Conservation (phyloP, 2,329 filamentous ascomycete genomes). For the Pseudocercospora crystallina region DNA sequence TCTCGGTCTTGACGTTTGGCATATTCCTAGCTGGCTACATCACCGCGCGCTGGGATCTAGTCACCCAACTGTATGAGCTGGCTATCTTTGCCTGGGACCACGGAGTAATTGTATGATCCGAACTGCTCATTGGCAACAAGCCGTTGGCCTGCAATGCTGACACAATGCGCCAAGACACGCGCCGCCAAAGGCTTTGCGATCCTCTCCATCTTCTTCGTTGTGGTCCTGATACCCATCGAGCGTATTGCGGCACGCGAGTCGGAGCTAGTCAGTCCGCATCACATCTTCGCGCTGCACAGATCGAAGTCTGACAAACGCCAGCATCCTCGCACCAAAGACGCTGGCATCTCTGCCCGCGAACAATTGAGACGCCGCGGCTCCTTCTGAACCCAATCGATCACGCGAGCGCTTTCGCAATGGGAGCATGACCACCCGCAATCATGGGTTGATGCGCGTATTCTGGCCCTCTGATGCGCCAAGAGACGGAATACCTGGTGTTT, state of each 20-base stretch:
- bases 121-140: not conserved
- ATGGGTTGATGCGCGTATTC: conserved; percentile 92
- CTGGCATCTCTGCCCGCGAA: conserved; percentile 90
- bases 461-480: conserved; percentile 82
- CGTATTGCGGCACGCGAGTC: conserved; percentile 79
- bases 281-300: conserved; percentile 1
- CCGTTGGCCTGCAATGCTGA: conserved; percentile 2
- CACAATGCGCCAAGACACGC: conserved; percentile 61
- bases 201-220: conserved; percentile 79
- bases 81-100: conserved; percentile 97
- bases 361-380: conserved; percentile 92
- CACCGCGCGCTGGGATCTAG: conserved; percentile 97
- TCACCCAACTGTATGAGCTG: conserved; percentile 94
- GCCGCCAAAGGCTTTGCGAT: conserved; percentile 81
- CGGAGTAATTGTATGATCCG: conserved; percentile 77
- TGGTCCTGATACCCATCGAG: conserved; percentile 80
- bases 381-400: conserved; percentile 58
- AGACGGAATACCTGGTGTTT: conserved; percentile 73
- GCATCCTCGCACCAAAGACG: conserved; percentile 77
- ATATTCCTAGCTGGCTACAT: conserved; percentile 99
- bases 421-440: conserved; percentile 67
- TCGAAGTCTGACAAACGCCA: conserved; percentile 42
- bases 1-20: conserved; percentile 90
- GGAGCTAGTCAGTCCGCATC: conserved; percentile 63
- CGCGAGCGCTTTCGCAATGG: conserved; percentile 44